Evolutionary conservation across 257 asterid species (phyloP).

Genomic region (Nicotiana knightiana): DNA sequence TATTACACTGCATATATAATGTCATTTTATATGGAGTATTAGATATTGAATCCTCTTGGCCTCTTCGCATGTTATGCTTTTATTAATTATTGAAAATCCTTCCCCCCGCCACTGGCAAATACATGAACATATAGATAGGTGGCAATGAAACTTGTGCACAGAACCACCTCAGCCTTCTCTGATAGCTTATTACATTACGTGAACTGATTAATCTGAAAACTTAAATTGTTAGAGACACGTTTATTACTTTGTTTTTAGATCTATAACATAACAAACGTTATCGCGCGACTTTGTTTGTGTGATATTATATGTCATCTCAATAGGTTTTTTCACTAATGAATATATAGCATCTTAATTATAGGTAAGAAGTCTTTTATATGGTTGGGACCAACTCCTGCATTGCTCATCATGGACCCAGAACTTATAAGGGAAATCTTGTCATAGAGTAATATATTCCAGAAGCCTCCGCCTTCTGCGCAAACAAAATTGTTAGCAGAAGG

Average conservation of each 20-base stretch:
- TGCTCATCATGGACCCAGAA: slow-evolving; percentile 22
- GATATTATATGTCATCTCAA: not conserved
- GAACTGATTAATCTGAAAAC: not conserved
- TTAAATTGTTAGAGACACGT: not conserved
- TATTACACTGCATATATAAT: no score
- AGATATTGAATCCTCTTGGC: no score
- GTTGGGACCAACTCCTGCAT: slow-evolving; percentile 22
- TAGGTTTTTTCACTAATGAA: not conserved
- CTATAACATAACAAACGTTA: not conserved
- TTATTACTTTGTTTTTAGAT: not conserved
- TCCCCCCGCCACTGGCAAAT: no score
- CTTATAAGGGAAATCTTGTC: slow-evolving; percentile 17
- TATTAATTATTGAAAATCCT: no score
- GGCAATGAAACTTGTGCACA: not conserved
- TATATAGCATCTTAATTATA: not conserved
- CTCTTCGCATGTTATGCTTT: no score
- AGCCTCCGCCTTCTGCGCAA: slow-evolving; percentile 7
- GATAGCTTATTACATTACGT: not conserved
- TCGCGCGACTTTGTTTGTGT: not conserved
- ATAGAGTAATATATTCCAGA: slow-evolving; percentile 12
- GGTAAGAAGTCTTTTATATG: slow-evolving; percentile 19
- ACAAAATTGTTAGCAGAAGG: slow-evolving; percentile 12
- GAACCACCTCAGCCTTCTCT: not conserved
- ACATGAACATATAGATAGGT: not conserved
- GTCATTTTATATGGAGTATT: no score